phyloP scores from a whole-genome alignment of 1,284 basidiomycete species.

The Mycena sp. region DNA sequence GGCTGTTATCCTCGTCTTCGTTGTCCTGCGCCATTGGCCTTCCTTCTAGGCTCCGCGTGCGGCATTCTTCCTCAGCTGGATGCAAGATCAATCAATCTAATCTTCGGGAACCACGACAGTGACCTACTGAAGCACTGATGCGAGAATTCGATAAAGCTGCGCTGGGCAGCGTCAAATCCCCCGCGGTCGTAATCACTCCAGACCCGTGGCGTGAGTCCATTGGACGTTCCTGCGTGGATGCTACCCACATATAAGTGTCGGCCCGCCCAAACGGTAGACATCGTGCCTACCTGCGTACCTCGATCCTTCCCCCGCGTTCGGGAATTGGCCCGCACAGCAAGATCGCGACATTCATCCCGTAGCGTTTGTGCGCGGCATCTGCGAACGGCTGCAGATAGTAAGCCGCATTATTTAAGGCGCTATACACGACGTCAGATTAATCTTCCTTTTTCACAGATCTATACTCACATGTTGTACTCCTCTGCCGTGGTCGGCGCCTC shows the following conservation, averaged over 20 bases:
- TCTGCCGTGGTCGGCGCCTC: neutral
- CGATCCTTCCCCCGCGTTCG: conserved; percentile 12
- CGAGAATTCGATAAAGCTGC: conserved; percentile 10
- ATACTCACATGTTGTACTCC: conserved; percentile 12
- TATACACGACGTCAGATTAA: neutral
- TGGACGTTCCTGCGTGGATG: conserved; percentile 8
- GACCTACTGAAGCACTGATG: conserved; percentile 25
- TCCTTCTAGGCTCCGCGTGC: neutral
- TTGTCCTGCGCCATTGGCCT: neutral
- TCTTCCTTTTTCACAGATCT: neutral
- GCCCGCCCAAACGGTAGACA: neutral
- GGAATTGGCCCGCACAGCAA: conserved; percentile 6
- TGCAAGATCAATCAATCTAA: neutral
- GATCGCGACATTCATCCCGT: neutral
- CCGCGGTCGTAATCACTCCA: conserved; percentile 19
- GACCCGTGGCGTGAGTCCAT: conserved; percentile 7
- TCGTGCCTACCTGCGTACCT: conserved; percentile 1
- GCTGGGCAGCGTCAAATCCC: conserved; percentile 11
- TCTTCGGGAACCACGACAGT: neutral
- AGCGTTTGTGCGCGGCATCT: neutral
- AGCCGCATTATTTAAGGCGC: neutral
- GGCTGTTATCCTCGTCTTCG: too few species aligned
- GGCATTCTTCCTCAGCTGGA: conserved; percentile 16
- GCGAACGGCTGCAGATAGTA: conserved; percentile 22
- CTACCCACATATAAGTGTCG: neutral